phyloP scores from a whole-genome alignment of 1,284 basidiomycete species.

The Cryptococcus amylolentus region DNA sequence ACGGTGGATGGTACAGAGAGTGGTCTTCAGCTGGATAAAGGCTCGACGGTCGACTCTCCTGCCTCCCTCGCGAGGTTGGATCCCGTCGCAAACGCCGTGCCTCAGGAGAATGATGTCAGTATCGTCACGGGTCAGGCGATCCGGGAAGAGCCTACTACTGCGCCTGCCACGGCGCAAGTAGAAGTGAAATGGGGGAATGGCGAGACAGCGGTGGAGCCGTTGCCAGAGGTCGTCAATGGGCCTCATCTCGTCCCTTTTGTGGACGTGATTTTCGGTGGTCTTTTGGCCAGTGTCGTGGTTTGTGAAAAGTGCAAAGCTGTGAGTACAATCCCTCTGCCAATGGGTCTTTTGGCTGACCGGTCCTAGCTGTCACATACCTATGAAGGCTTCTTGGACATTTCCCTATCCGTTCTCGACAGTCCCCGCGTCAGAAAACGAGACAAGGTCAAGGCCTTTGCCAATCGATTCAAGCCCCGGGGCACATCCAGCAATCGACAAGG shows the following conservation, averaged over 20 bases:
- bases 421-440: conserved; percentile 55
- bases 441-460: conserved; percentile 66
- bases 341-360: background rate
- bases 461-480: conserved; percentile 51
- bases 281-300: conserved; percentile 81
- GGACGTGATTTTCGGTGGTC: conserved; percentile 85
- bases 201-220: conserved; percentile 11
- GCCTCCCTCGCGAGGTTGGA: conserved; percentile 21
- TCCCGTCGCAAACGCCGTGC: conserved; percentile 8
- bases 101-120: background rate
- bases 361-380: conserved; percentile 77
- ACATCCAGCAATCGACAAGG: conserved; percentile 4
- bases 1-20: background rate
- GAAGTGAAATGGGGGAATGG: background rate
- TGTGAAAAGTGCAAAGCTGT: conserved; percentile 84
- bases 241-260: conserved; percentile 67
- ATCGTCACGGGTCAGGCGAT: conserved; percentile 1
- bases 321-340: conserved; percentile 13
- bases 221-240: conserved; percentile 34
- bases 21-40: conserved; percentile 12
- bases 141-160: conserved; percentile 1
- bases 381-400: conserved; percentile 90
- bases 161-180: background rate
- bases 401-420: conserved; percentile 68
- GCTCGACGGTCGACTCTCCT: conserved; percentile 29